These are phyloP conservation scores for Furcasterigmium sp. DNA, from an alignment of 2,329 filamentous ascomycete genomes.

Conservation along the genomic window DNA sequence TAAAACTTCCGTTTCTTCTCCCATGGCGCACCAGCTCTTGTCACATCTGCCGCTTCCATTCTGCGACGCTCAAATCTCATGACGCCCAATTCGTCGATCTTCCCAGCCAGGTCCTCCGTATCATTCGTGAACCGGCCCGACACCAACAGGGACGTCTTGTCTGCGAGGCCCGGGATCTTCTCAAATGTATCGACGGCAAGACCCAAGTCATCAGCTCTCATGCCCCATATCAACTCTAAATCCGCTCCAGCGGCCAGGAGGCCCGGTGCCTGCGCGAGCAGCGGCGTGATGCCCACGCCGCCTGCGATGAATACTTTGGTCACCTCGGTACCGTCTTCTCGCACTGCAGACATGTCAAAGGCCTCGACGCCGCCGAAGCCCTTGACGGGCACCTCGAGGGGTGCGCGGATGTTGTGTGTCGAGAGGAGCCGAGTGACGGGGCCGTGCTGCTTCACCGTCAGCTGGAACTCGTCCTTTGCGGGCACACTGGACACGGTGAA, in stretches of 20 bases:
- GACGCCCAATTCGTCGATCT: slow-evolving; percentile 27
- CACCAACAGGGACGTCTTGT: slow-evolving; percentile 56
- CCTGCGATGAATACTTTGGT: slow-evolving; percentile 61
- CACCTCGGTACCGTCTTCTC: slow-evolving; percentile 16
- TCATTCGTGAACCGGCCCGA: slow-evolving; percentile 38
- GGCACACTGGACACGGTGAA: slow-evolving; percentile 72
- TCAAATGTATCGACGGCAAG: slow-evolving; percentile 57
- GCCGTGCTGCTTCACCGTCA: slow-evolving; percentile 67
- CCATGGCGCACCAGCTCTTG: slow-evolving; percentile 23
- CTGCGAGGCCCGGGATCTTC: slow-evolving; percentile 43
- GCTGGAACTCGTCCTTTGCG: slow-evolving; percentile 51
- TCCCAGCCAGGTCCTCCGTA: slow-evolving; percentile 23
- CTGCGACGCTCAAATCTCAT: slow-evolving; percentile 27
- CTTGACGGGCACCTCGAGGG: slow-evolving; percentile 60
- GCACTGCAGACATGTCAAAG: slow-evolving; percentile 28
- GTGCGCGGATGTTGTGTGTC: slow-evolving; percentile 32
- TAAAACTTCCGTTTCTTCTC: slow-evolving; percentile 34
- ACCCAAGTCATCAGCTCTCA: slow-evolving; percentile 55
- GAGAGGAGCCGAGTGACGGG: slow-evolving; percentile 63
- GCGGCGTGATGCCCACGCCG: slow-evolving; percentile 78
- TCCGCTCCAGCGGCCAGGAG: slow-evolving; percentile 31
- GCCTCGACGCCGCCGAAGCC: slow-evolving; percentile 64
- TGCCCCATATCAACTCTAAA: slow-evolving; percentile 63
- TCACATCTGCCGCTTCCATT: slow-evolving; percentile 35
- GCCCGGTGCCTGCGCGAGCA: slow-evolving; percentile 61